Evolutionary conservation across 495 filamentous ascomycete genomes (phyloP).

Genomic region (Xylaria curta): DNA sequence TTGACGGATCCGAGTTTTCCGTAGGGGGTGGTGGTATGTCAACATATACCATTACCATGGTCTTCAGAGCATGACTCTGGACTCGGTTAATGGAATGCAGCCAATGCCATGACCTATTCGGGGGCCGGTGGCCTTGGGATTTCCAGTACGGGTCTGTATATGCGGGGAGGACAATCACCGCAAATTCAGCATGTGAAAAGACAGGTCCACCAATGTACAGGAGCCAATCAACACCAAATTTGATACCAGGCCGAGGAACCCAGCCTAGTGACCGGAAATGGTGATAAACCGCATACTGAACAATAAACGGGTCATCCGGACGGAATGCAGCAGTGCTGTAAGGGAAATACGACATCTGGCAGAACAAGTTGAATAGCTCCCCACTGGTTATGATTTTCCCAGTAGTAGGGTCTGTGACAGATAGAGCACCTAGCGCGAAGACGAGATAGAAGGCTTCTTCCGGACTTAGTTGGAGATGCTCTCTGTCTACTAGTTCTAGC

Average conservation of each 20-base stretch:
- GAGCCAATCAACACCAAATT: conserved; percentile 93
- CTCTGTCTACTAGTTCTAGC: conserved; percentile 69
- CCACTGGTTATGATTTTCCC: conserved; percentile 53
- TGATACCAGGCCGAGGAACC: conserved; percentile 92
- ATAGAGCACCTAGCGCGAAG: conserved; percentile 81
- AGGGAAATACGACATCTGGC: conserved; percentile 73
- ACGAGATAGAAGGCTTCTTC: conserved; percentile 93
- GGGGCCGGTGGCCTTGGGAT: conserved; percentile 51
- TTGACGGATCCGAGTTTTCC: conserved; percentile 53
- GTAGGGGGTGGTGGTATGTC: conserved; percentile 81
- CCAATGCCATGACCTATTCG: conserved; percentile 81
- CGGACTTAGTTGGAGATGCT: conserved; percentile 86
- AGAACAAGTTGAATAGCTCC: conserved; percentile 68
- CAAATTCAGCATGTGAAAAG: conserved; percentile 94
- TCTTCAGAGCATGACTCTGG: conserved; percentile 88
- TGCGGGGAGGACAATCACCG: conserved; percentile 79
- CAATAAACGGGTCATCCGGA: conserved; percentile 82
- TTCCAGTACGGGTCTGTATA: conserved; percentile 81
- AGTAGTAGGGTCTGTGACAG: conserved; percentile 64
- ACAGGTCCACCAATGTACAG: conserved; percentile 95
- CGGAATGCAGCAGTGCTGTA: conserved; percentile 51
- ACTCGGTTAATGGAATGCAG: conserved; percentile 90
- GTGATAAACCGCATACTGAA: conserved; percentile 89
- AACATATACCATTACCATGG: conserved; percentile 83
- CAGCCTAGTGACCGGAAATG: conserved; percentile 96